phyloP scores from a whole-genome alignment of 2,329 filamentous ascomycete genomes.

The Rhinocladiella mackenziei region DNA sequence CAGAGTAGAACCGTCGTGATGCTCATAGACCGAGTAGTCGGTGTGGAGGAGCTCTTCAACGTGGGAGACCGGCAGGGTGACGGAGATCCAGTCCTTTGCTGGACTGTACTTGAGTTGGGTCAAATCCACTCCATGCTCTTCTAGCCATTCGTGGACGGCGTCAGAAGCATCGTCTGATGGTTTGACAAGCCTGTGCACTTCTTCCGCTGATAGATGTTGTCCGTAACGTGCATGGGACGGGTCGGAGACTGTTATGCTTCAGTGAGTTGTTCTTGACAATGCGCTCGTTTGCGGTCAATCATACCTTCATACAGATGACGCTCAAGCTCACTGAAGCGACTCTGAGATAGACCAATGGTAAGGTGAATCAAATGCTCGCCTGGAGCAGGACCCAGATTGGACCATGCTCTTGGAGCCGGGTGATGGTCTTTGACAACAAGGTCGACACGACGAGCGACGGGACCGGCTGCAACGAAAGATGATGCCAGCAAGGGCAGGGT shows the following conservation, averaged over 20 bases:
- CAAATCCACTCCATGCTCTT: slow-evolving; percentile 48
- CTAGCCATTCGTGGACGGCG: slow-evolving; percentile 26
- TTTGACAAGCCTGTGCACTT: slow-evolving; percentile 24
- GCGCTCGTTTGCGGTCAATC: background rate
- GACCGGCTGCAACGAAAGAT: slow-evolving; percentile 13
- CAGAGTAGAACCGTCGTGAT: slow-evolving; percentile 18
- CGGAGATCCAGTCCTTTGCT: slow-evolving; percentile 23
- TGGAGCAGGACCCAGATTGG: slow-evolving; percentile 45
- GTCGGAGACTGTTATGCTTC: slow-evolving; percentile 17
- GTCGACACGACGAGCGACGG: slow-evolving; percentile 33
- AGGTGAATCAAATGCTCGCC: slow-evolving; percentile 50
- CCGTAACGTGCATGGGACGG: slow-evolving; percentile 22
- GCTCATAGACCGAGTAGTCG: slow-evolving; percentile 23
- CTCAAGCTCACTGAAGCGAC: slow-evolving; percentile 29
- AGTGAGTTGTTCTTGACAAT: background rate
- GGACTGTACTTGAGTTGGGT: slow-evolving; percentile 33
- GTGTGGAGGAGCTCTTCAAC: slow-evolving; percentile 24
- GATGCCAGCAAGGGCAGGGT: slow-evolving; percentile 15
- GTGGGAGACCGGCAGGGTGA: slow-evolving; percentile 14
- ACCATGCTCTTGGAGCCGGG: slow-evolving; percentile 51
- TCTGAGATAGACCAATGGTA: slow-evolving; percentile 54
- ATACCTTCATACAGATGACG: slow-evolving; percentile 23
- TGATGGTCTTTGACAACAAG: slow-evolving; percentile 57
- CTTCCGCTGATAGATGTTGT: slow-evolving; percentile 24
- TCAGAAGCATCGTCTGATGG: slow-evolving; percentile 20